Base-by-base conservation (phyloP, 208 protist species). In the Leishmania turanica region DNA sequence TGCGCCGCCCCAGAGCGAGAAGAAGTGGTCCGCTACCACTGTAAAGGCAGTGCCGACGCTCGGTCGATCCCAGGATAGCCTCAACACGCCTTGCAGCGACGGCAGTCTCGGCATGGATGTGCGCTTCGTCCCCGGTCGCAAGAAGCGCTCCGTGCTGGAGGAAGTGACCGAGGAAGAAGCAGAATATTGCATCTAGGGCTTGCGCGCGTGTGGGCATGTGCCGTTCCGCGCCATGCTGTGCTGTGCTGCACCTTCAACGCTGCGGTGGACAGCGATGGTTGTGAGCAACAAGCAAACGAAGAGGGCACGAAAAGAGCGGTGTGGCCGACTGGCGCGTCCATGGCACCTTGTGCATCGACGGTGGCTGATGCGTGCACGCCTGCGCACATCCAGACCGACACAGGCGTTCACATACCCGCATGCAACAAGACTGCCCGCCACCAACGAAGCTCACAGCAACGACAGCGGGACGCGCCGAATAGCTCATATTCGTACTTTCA, bases 161-260 rank as follows among this genome's bases (percentile, higher is more conserved):
- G 80, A 80, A 47, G 79, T 60, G 13, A 73, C 54, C 24, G 87
- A 90, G 47, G 82, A 89, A 15, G 81, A 86, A n/a, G 65, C 84
- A 17, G 88, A 91, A n/a, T 93, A 91, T 72, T 93, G 84, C 78
- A 92, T 92, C 64, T 92, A 60, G 54, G 17, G 69, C 31, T 27
- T 27, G 62, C 15, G 62, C 13, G 27, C 31, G 15, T 68, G 27
- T 68, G 62, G 8, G 21, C 40, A 5, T 69, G 24, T 40, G 4
- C 40, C 5, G 27, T 15, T 19, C 31, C 31, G 27, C 21, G 4
- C 24, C 24, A 8, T 31, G 9, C 17, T 13, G 58, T 11, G 27
- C 62, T 1, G 62, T 40, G 15, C 31, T 40, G 31, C 11, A 68
- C 31, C 31, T 40, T 13, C 31, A 68, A 42, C 62, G 31, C 62